A percentile compares a stretch with the other conserved stretches of the same genome.
Evolutionary conservation across 768 basidiomycete species (phyloP).

Genomic region (Boletus subcaerulescens): DNA sequence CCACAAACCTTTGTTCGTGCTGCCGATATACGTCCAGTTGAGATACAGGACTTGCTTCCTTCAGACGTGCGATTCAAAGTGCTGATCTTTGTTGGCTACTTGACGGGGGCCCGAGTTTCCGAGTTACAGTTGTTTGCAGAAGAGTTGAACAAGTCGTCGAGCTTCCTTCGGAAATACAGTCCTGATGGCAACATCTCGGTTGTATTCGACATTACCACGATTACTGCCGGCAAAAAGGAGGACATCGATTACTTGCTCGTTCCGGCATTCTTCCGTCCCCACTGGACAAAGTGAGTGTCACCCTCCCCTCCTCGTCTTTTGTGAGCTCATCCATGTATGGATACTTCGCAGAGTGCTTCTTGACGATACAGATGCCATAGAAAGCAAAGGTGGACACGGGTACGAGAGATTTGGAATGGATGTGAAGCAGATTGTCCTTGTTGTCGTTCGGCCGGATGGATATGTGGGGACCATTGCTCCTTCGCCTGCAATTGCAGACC

Average conservation of each 20-base stretch:
- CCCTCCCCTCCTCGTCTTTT: no score
- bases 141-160: background rate
- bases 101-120: background rate
- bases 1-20: background rate
- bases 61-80: background rate
- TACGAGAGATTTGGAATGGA: constrained; percentile 35
- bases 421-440: constrained; percentile 26
- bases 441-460: constrained; percentile 39
- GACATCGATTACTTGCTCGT: background rate
- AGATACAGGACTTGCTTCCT: constrained; percentile 1
- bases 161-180: background rate
- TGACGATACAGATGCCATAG: background rate
- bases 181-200: background rate
- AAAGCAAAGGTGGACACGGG: constrained; percentile 4
- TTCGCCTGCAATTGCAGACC: constrained; percentile 3
- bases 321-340: no score
- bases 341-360: no score
- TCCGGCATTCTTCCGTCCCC: background rate
- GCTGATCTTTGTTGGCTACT: background rate
- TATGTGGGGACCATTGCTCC: constrained; percentile 37
- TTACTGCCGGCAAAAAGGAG: background rate
- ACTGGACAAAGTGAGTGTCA: no score
- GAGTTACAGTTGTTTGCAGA: background rate
- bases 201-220: background rate
- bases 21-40: background rate